phyloP scores from a whole-genome alignment of 768 basidiomycete genomes.

The Holtermanniella nyarrowii region DNA sequence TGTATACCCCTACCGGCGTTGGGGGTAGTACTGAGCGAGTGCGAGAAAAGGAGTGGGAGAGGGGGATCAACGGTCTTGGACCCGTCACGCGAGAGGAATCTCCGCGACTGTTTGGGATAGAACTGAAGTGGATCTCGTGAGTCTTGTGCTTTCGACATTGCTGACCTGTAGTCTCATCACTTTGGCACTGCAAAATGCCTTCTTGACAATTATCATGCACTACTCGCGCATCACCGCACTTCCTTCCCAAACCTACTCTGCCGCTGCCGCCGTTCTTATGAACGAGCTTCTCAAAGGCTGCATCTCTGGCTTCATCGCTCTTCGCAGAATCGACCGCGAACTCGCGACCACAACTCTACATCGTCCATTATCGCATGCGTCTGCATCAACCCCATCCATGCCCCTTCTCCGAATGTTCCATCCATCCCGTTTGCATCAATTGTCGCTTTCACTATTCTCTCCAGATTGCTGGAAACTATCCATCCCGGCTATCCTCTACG shows the following conservation, averaged over 20 bases:
- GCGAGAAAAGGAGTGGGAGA: constrained; percentile 5
- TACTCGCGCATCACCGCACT: constrained; percentile 78
- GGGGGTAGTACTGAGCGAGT: constrained; percentile 14
- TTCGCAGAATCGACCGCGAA: constrained; percentile 49
- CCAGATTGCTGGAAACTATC: constrained; percentile 94
- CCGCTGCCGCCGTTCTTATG: constrained; percentile 86
- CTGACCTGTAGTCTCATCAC: constrained; percentile 34
- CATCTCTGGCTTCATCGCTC: constrained; percentile 77
- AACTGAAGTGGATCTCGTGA: constrained; percentile 41
- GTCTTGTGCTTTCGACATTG: constrained; percentile 7
- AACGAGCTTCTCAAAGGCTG: constrained; percentile 87
- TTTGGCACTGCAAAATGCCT: constrained; percentile 82
- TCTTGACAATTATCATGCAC: constrained; percentile 88
- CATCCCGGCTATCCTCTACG: constrained; percentile 91
- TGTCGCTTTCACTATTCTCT: constrained; percentile 66
- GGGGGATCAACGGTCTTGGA: constrained; percentile 3
- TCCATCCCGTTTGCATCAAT: constrained; percentile 47
- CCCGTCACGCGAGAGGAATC: constrained; percentile 10
- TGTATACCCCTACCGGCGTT: neutral
- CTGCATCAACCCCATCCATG: constrained; percentile 7
- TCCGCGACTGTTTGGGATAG: constrained; percentile 33
- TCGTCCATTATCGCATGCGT: neutral
- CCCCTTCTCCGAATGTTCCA: constrained; percentile 11
- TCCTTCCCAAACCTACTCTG: constrained; percentile 68
- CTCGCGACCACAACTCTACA: constrained; percentile 13